phyloP scores from a whole-genome alignment of 2,329 filamentous ascomycete genomes.

The Penicillium digitatum region DNA sequence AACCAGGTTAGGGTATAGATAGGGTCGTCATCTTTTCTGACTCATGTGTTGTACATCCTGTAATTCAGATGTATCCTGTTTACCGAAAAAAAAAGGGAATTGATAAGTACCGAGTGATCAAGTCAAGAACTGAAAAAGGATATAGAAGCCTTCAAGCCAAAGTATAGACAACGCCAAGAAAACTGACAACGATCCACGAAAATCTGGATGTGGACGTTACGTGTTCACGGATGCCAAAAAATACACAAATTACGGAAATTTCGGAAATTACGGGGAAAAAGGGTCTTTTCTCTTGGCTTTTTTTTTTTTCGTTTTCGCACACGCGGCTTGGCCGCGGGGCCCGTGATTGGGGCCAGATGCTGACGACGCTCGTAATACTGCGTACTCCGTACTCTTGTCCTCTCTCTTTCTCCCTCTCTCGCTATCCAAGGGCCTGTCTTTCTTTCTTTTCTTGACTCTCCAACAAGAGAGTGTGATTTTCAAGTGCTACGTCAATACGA shows the following conservation, averaged over 20 bases:
- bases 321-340: constrained; percentile 37
- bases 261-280: constrained; percentile 21
- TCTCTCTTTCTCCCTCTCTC: constrained; percentile 12
- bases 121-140: not conserved
- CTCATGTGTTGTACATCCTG: not conserved
- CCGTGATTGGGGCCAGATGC: constrained; percentile 37
- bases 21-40: not conserved
- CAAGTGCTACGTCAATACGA: constrained; percentile 8
- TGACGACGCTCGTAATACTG: constrained; percentile 38
- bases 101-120: no score
- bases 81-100: not conserved
- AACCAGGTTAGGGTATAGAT: not conserved
- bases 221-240: constrained; percentile 16
- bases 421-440: constrained; percentile 15
- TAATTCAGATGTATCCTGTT: not conserved
- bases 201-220: constrained; percentile 10
- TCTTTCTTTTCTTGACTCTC: constrained; percentile 10
- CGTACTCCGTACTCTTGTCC: constrained; percentile 9
- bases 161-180: constrained; percentile 4
- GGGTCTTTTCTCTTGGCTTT: constrained; percentile 29
- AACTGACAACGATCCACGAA: constrained; percentile 4
- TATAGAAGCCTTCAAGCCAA: constrained; percentile 7
- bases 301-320: constrained; percentile 30
- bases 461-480: constrained; percentile 5
- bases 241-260: constrained; percentile 2